Evolutionary conservation across 345 rosid genomes (phyloP).

Genomic region (Brassica cretica): DNA sequence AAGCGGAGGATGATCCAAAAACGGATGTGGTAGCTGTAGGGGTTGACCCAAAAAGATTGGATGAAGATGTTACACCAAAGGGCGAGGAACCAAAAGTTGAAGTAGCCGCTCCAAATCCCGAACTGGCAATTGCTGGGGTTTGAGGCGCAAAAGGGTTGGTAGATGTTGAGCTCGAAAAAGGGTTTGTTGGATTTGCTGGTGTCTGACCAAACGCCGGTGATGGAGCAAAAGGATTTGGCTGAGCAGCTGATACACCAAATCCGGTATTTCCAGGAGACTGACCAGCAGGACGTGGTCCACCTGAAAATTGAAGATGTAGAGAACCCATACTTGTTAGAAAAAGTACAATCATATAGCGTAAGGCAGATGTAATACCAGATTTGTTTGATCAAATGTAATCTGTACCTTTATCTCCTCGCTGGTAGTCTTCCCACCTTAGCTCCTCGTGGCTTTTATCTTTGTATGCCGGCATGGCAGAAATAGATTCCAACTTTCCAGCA

Average conservation of each 20-base stretch:
- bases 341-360: constrained; percentile 1
- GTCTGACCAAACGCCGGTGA: constrained; percentile 58
- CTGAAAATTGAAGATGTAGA: constrained; percentile 45
- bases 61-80: constrained; percentile 50
- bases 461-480: constrained; percentile 87
- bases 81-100: constrained; percentile 49
- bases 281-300: constrained; percentile 70
- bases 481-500: constrained; percentile 83
- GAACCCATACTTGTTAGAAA: constrained; percentile 7
- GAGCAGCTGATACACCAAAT: constrained; percentile 54
- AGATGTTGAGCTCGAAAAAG: constrained; percentile 45
- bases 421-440: constrained; percentile 97
- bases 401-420: constrained; percentile 93
- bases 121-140: constrained; percentile 46
- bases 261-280: constrained; percentile 62
- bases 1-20: constrained; percentile 56
- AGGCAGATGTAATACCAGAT: constrained; percentile 9
- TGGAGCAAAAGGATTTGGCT: constrained; percentile 60
- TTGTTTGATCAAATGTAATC: constrained; percentile 45
- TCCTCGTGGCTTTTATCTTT: constrained; percentile 94
- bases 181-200: constrained; percentile 55
- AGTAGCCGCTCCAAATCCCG: constrained; percentile 43
- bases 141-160: constrained; percentile 68
- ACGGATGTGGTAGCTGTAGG: constrained; percentile 57
- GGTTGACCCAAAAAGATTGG: constrained; percentile 55